Percentiles rank a stretch among this genome's conserved stretches.
phyloP scores from a whole-genome alignment of 2,329 filamentous ascomycete genomes.

The Ceratocystis lukuohia region DNA sequence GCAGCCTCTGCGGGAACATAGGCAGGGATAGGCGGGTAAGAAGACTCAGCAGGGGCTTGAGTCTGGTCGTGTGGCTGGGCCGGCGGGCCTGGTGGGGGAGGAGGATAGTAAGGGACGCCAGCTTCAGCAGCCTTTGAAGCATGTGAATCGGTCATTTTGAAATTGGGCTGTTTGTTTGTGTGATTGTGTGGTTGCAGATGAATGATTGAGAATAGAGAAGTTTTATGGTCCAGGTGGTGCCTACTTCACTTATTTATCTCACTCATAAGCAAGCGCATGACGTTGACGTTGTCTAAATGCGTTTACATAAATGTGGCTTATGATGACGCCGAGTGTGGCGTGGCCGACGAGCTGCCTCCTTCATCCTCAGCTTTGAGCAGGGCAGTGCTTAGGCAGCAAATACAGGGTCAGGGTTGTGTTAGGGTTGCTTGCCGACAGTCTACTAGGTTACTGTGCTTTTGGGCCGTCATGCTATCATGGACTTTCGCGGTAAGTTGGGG shows the following conservation, averaged over 20 bases:
- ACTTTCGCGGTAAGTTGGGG: no score
- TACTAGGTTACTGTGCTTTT: no score
- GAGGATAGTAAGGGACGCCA: constrained; percentile 19
- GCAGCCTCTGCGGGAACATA: constrained; percentile 10
- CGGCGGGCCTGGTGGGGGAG: constrained; percentile 14
- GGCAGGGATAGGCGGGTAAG: constrained; percentile 14
- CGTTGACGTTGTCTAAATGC: not conserved
- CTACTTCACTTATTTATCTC: not conserved
- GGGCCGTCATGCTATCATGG: no score
- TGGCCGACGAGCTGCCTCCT: not conserved
- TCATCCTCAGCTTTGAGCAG: not conserved
- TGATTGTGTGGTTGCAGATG: not conserved
- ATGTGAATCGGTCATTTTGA: constrained; percentile 13
- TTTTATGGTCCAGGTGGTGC: no score
- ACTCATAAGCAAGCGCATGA: constrained; percentile 1
- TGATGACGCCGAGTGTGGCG: not conserved
- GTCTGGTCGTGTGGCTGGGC: constrained; percentile 8
- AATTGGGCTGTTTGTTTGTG: not conserved
- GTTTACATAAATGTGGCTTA: not conserved
- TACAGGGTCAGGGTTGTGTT: not conserved
- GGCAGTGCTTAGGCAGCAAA: constrained; percentile 5
- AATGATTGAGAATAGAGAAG: not conserved
- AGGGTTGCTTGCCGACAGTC: not conserved
- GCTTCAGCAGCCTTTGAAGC: constrained; percentile 14
- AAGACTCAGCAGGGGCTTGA: constrained; percentile 15